A percentile compares a stretch with the other conserved stretches of the same genome.
phyloP scores from a whole-genome alignment of 352 stramenopile species.

The Phytophthora capsici region DNA sequence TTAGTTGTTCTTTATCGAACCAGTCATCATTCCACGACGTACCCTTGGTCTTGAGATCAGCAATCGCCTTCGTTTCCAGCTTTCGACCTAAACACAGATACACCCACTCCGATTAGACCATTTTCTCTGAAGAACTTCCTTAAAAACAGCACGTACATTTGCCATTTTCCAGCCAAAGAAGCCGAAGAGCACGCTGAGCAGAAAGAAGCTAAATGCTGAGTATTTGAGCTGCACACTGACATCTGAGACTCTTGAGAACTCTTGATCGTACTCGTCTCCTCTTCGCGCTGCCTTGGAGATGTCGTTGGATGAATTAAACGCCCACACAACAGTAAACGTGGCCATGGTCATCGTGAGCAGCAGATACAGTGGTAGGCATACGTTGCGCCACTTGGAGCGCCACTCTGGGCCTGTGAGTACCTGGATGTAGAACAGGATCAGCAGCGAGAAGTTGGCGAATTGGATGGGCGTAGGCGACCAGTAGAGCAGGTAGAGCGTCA shows the following conservation, averaged over 20 bases:
- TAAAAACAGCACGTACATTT: slow-evolving; percentile 46
- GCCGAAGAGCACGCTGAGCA: slow-evolving; percentile 82
- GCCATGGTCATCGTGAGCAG: slow-evolving; percentile 83
- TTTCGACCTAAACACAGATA: slow-evolving; percentile 56
- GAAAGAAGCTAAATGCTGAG: slow-evolving; percentile 81
- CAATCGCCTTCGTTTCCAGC: slow-evolving; percentile 74
- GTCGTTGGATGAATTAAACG: slow-evolving; percentile 86
- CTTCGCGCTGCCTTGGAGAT: slow-evolving; percentile 68
- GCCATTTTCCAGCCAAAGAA: slow-evolving; percentile 90
- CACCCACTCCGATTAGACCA: background rate
- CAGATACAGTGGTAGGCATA: slow-evolving; percentile 87
- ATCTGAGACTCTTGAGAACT: slow-evolving; percentile 81
- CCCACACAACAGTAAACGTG: slow-evolving; percentile 87
- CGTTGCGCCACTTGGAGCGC: slow-evolving; percentile 72
- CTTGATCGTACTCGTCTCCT: slow-evolving; percentile 85
- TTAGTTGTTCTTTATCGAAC: background rate
- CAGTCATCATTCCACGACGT: slow-evolving; percentile 3
- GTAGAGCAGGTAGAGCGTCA: slow-evolving; percentile 88
- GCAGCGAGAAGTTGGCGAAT: slow-evolving; percentile 90
- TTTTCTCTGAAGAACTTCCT: background rate
- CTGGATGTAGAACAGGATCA: slow-evolving; percentile 91
- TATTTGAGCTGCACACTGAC: slow-evolving; percentile 86
- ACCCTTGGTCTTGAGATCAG: slow-evolving; percentile 81
- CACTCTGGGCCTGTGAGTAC: slow-evolving; percentile 82
- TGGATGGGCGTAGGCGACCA: slow-evolving; percentile 88